Evolutionary conservation across 257 asterid species (phyloP).

Genomic region (Fraxinus cuspidata): DNA sequence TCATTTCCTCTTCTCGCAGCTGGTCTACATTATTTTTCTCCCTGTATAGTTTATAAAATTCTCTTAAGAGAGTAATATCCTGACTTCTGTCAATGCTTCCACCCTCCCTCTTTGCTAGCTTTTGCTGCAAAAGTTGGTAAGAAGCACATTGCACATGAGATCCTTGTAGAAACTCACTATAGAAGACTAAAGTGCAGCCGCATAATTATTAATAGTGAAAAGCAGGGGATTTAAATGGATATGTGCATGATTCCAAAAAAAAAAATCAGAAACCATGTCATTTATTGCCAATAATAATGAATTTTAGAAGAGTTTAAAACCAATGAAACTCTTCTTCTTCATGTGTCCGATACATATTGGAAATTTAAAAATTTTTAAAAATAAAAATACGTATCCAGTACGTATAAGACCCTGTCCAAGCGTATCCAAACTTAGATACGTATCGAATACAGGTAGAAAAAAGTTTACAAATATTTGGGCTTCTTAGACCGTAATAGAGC

Average conservation of each 20-base stretch:
- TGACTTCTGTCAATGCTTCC: slow-evolving; percentile 88
- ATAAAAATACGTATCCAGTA: no score
- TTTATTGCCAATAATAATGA: no score
- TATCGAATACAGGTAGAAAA: no score
- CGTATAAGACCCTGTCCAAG: no score
- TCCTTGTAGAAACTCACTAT: background rate
- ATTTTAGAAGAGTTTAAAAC: no score
- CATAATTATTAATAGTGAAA: slow-evolving; percentile 20
- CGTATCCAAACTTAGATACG: no score
- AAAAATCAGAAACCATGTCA: slow-evolving; percentile 4
- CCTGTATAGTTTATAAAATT: slow-evolving; percentile 76
- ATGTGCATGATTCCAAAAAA: background rate
- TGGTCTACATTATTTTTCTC: slow-evolving; percentile 72
- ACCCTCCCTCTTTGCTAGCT: slow-evolving; percentile 86
- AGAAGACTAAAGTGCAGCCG: background rate
- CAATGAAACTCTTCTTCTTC: no score
- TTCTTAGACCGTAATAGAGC: background rate
- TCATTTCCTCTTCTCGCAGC: slow-evolving; percentile 87
- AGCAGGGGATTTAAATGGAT: slow-evolving; percentile 5
- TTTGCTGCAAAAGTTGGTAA: slow-evolving; percentile 65
- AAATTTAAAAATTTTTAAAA: no score
- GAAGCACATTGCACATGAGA: slow-evolving; percentile 14
- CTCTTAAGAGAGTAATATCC: slow-evolving; percentile 84
- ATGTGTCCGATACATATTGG: no score
- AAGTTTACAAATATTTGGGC: no score